Conservation (phyloP, 441 rosid species). For the Adansonia grandidieri region DNA sequence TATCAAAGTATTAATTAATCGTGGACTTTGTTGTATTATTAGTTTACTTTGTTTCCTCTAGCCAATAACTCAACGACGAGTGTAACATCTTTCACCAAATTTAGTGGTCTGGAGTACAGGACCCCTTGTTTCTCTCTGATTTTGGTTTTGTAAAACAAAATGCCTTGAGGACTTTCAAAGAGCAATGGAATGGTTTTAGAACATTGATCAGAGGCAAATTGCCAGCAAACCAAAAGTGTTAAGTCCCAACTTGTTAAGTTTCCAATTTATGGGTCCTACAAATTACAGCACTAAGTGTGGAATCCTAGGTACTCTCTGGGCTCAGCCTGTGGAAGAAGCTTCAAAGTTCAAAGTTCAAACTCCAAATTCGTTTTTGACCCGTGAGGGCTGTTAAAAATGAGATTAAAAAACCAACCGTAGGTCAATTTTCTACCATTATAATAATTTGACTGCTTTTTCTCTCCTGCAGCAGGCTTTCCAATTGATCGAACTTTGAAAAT, state of each 20-base stretch:
- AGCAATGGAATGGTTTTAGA: background rate
- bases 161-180: background rate
- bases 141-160: background rate
- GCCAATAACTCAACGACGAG: too few species aligned
- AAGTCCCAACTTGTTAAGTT: conserved; percentile 3
- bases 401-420: conserved; percentile 28
- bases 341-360: conserved; percentile 30
- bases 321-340: conserved; percentile 12
- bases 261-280: conserved; percentile 37
- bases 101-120: too few species aligned
- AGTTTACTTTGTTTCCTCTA: background rate
- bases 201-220: background rate
- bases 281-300: conserved; percentile 35
- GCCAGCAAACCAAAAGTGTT: background rate
- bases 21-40: background rate
- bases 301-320: conserved; percentile 44
- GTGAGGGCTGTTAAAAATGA: conserved; percentile 19
- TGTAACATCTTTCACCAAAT: too few species aligned
- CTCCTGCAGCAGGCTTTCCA: background rate
- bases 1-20: background rate
- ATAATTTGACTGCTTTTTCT: background rate
- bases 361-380: conserved; percentile 34
- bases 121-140: background rate
- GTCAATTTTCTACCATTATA: conserved; percentile 31
- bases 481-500: conserved; percentile 14